These are phyloP conservation scores for Skeletonema grethae DNA, from an alignment of 108 stramenopile species.

Conservation along the genomic window DNA sequence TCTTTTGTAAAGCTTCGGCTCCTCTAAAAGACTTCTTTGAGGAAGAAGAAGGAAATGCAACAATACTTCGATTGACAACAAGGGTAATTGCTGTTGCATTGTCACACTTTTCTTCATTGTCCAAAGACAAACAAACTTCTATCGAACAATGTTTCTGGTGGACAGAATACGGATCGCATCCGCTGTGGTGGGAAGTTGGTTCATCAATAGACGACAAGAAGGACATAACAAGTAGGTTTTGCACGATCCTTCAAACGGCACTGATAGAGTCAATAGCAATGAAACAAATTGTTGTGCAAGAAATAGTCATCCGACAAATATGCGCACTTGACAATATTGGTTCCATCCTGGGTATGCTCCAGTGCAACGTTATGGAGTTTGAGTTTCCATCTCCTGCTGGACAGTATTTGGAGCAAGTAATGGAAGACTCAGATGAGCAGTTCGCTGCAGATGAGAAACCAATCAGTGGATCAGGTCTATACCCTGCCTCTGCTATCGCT, in stretches of 20 bases:
- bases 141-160: conserved; percentile 17
- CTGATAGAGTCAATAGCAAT: neutral
- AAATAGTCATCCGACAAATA: neutral
- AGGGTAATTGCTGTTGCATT: neutral
- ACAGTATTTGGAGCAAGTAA: conserved; percentile 17
- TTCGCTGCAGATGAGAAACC: neutral
- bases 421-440: neutral
- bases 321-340: conserved; percentile 13
- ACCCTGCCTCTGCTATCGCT: conserved; percentile 30
- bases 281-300: neutral
- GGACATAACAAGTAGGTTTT: neutral
- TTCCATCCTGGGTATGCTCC: conserved; percentile 32
- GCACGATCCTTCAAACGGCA: neutral
- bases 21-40: neutral
- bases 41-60: neutral
- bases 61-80: conserved; percentile 6
- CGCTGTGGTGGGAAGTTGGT: conserved; percentile 28
- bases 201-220: conserved; percentile 3
- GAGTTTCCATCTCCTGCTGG: conserved; percentile 18
- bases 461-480: conserved; percentile 35
- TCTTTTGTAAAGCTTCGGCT: neutral
- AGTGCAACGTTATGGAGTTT: conserved; percentile 40
- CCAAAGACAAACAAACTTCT: neutral
- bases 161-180: conserved; percentile 38
- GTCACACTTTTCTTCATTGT: neutral